Evolutionary conservation across 306 rosid genomes (phyloP), one percentile per base, ranked within the genome.

Genomic region (Luffa acutangula): DNA sequence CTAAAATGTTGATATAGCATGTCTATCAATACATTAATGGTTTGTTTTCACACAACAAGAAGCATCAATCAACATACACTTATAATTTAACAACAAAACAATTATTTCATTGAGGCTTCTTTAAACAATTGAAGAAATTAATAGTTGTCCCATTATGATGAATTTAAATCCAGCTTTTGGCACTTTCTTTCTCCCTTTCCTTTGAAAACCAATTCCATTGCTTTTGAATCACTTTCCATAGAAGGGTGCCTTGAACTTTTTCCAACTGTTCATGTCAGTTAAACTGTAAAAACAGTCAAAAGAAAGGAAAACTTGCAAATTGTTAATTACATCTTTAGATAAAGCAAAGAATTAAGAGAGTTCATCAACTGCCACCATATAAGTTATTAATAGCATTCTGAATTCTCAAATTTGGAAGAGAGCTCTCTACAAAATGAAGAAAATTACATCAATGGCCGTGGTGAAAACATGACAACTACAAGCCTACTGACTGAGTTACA

Each of bases 381-480:
- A n/a, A 73, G 78, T 73, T 25, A 73, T 74, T 74, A 51, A 49
- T 49, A 74, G 78, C 78, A 74, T 75, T 52, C 78, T 51, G 63
- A 75, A 75, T 75, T 51, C 58, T 33, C 33, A 49, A 73, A 31
- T 73, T 31, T 73, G 58, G 78, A 73, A 21, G 58, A 73, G 21
- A 73, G 78, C 59, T 73, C 78, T 73, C 78, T 48, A 73, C 60
- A 73, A 73, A 73, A 73, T 6, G 41, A 48, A 49, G 78, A 33
- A 73, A 49, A 73, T 1, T 25, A 51, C 77, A 49, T 14, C 53
- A 74, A 74, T 74, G 78, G 78, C 62, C 60, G 59, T 14, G 25
- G 60, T 5, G 42, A 74, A 74, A 74, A 17, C 78, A 74, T 48
- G 12, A 74, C 62, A 14, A 74, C 46, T 51, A 51, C 78, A 74